These are phyloP conservation scores for slime mould (Dictyostelium discoideum) DNA, from an alignment of 78 protist genomes.

Conservation along the genomic window dicty_2.7 NC_007089.4:5276501-5277000, in stretches of 20 bases:
- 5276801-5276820: conserved; percentile 87
- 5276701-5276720: conserved; percentile 86
- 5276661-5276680: conserved; percentile 25
- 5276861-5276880: not conserved
- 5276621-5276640: conserved; percentile 16
- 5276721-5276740: conserved; percentile 80
- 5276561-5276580: not conserved
- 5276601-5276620: not conserved
- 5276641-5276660: too few species aligned
- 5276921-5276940: conserved; percentile 34
- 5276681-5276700: conserved; percentile 74
- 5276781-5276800: conserved; percentile 94
- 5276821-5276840: conserved; percentile 84
- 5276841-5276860: conserved; percentile 81
- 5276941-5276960: conserved; percentile 48
- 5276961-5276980: conserved; percentile 49
- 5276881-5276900: not conserved
- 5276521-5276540: conserved; percentile 84
- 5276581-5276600: conserved; percentile 25
- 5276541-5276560: conserved; percentile 77
- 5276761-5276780: conserved; percentile 81
- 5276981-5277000: conserved; percentile 65
- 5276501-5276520: conserved; percentile 92
- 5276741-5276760: conserved; percentile 74
- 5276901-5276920: not conserved